Conservation (phyloP, 1,284 basidiomycete species). For the Rhodotorula sp. region DNA sequence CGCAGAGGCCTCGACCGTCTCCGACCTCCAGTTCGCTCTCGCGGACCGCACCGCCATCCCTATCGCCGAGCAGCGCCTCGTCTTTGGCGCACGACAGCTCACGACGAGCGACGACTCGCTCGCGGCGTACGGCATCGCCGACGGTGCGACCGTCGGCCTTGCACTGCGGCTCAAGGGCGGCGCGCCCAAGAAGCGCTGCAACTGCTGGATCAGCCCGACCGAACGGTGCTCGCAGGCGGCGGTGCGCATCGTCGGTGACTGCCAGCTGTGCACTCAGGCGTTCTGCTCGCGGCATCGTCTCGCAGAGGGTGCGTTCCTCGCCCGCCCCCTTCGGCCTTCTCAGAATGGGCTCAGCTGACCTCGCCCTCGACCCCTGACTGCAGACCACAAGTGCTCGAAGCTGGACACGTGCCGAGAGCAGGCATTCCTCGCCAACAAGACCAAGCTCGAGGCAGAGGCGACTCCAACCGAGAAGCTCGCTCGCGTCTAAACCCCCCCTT, state of each 20-base stretch:
- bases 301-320: slow-evolving; percentile 58
- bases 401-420: slow-evolving; percentile 76
- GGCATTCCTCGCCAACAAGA: slow-evolving; percentile 80
- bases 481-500: slow-evolving; percentile 59
- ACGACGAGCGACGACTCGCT: slow-evolving; percentile 8
- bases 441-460: slow-evolving; percentile 77
- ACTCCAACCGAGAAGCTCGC: slow-evolving; percentile 82
- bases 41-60: slow-evolving; percentile 34
- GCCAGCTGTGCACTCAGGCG: slow-evolving; percentile 70
- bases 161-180: slow-evolving; percentile 24
- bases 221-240: slow-evolving; percentile 70
- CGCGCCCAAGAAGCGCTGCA: slow-evolving; percentile 41
- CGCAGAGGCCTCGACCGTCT: slow-evolving; percentile 29
- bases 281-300: slow-evolving; percentile 62
- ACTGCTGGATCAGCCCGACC: slow-evolving; percentile 29
- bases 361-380: background rate
- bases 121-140: slow-evolving; percentile 19
- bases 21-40: slow-evolving; percentile 29
- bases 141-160: background rate
- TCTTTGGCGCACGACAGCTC: slow-evolving; percentile 30
- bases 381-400: slow-evolving; percentile 52
- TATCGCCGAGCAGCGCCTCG: slow-evolving; percentile 35
- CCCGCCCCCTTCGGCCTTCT: slow-evolving; percentile 5
- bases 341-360: slow-evolving; percentile 17
- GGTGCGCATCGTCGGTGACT: slow-evolving; percentile 76